Conservation (phyloP, 345 rosid genomes). For the Raphanus raphanistrum region DNA sequence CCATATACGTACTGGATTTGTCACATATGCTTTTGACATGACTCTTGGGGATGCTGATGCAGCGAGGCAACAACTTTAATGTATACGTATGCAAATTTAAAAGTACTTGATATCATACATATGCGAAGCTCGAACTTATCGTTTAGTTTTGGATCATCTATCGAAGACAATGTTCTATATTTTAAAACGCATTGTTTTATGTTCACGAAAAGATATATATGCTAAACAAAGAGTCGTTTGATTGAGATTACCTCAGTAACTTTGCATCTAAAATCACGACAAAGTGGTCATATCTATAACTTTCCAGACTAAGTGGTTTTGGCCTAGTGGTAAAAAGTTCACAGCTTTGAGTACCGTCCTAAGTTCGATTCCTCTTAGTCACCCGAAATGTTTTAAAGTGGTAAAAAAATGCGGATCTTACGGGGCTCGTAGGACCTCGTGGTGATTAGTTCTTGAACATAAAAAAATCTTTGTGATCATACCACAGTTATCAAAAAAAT, state of each 20-base stretch:
- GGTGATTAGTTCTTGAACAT: no score
- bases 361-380: no score
- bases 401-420: no score
- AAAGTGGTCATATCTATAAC: no score
- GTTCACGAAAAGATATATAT: not conserved
- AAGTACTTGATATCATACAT: constrained; percentile 14
- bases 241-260: constrained; percentile 21
- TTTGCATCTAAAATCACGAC: not conserved
- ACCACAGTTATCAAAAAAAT: no score
- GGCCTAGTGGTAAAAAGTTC: no score
- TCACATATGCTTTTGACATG: constrained; percentile 17
- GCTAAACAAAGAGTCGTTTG: constrained; percentile 5
- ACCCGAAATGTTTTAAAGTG: no score
- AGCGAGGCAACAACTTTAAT: constrained; percentile 20
- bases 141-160: constrained; percentile 24
- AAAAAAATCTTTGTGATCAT: no score
- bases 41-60: constrained; percentile 24
- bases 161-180: constrained; percentile 9
- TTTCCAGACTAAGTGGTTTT: no score
- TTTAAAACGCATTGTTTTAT: not conserved
- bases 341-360: no score
- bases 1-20: constrained; percentile 8
- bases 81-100: constrained; percentile 26
- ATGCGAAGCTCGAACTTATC: constrained; percentile 26
- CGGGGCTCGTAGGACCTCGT: no score